Percentiles rank a stretch among this genome's conserved stretches.
phyloP scores from a whole-genome alignment of 768 basidiomycete species.

The Hericium rajendrae region DNA sequence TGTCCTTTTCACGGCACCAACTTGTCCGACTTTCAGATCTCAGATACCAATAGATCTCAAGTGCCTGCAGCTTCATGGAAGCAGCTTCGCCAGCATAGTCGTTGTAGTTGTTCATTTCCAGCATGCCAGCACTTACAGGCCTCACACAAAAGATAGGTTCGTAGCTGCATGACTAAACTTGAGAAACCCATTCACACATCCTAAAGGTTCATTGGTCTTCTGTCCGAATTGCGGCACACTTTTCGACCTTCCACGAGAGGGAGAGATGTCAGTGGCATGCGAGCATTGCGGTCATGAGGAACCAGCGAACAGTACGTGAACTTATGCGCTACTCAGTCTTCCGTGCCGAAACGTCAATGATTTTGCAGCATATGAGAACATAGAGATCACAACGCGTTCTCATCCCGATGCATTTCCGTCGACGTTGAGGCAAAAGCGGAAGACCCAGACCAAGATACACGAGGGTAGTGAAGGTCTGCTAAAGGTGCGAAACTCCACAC shows the following conservation, averaged over 20 bases:
- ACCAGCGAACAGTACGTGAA: conserved; percentile 73
- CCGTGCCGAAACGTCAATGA: neutral
- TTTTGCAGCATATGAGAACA: conserved; percentile 78
- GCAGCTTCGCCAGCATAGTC: no score
- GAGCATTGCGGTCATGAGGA: conserved; percentile 85
- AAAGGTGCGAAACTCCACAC: conserved; percentile 32
- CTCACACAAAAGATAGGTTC: conserved; percentile 39
- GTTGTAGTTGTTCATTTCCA: neutral
- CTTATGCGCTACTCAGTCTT: neutral
- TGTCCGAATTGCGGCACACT: conserved; percentile 91
- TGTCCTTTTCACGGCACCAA: no score
- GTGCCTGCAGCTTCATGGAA: no score
- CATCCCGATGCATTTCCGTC: conserved; percentile 95
- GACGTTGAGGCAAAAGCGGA: conserved; percentile 72
- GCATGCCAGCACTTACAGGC: conserved; percentile 8
- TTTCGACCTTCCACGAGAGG: conserved; percentile 69
- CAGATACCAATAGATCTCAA: no score
- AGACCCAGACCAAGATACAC: conserved; percentile 79
- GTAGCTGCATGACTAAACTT: conserved; percentile 6
- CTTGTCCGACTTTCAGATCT: no score
- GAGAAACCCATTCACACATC: neutral
- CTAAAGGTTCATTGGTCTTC: conserved; percentile 80
- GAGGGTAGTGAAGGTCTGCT: conserved; percentile 57
- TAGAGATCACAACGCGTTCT: conserved; percentile 80
- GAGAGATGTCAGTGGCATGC: conserved; percentile 68